Base-by-base conservation (phyloP, 2,329 filamentous ascomycete species). In the Sclerotinia borealis region DNA sequence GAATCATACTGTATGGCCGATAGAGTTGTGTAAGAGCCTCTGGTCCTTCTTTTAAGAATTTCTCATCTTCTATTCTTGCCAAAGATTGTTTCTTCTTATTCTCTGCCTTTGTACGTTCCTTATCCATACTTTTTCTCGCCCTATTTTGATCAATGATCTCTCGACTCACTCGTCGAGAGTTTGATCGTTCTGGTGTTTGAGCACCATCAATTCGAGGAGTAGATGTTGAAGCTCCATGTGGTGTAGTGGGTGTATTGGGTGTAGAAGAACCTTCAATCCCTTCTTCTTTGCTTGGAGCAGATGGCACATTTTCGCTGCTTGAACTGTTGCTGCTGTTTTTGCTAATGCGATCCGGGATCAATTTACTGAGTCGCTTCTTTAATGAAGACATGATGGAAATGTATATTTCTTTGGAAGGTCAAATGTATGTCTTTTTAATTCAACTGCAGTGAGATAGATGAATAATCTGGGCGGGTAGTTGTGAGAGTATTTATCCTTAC, bases 1-100 rank as follows among this genome's bases (percentile, higher is more conserved):
- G 70, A 45, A 73, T 74, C 71, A 74, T 72, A 51, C 73, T 74
- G 39, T 69, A 71, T 25, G 73, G 73, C 43, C 65, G 65, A 62
- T 73, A 74, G n/a, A 74, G 64, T 22, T 66, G 67, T 2, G 71
- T 74, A 9, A 74, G 63, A 22, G 68, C 66, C 31, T 68, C 58
- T 0, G 73, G 72, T 0, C 70, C 73, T 34, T 72, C 66, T 45
- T 68, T 41, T 41, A 73, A 50, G 56, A 71, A 74, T 17, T 68
- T 67, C 65, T 72, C 70, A 27, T 72, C 71, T 52, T 71, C 68
- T 48, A 73, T 73, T 54, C 67, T 66, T n/a, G 70, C 69, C 67
- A 73, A 49, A 13, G 67, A 64, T 48, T 71, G 60, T 34, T 65
- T 64, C 67, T 72, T 72, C 60, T 68, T 72, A 19, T 61, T 62